A percentile compares a stretch with the other conserved stretches of the same genome.
phyloP scores from a whole-genome alignment of 495 filamentous ascomycete genomes.

The Penicillium taxi region DNA sequence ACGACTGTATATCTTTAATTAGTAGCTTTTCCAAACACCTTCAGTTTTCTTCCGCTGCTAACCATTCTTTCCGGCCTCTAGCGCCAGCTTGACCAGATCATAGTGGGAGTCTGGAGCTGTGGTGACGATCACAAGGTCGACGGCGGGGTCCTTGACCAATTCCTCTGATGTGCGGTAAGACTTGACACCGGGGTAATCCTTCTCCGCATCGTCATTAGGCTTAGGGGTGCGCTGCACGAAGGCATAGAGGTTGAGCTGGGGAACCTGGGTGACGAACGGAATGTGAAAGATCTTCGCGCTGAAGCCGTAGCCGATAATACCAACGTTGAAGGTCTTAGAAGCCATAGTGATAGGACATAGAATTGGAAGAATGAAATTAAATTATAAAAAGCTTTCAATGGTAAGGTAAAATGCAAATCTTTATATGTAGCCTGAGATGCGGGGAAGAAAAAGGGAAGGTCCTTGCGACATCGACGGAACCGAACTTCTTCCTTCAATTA shows the following conservation, averaged over 20 bases:
- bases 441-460: constrained; percentile 29
- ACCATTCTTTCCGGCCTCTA: constrained; percentile 71
- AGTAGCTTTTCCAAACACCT: not conserved
- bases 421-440: constrained; percentile 17
- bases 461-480: constrained; percentile 34
- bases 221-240: constrained; percentile 73
- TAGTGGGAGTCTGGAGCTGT: constrained; percentile 74
- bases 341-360: constrained; percentile 30
- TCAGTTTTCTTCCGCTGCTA: constrained; percentile 1
- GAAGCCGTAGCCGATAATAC: constrained; percentile 61
- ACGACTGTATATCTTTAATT: constrained; percentile 43
- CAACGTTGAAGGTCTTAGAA: constrained; percentile 48
- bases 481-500: too few species aligned
- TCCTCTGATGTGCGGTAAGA: constrained; percentile 54
- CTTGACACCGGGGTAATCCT: constrained; percentile 60
- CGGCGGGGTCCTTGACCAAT: constrained; percentile 54
- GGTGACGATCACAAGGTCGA: constrained; percentile 68
- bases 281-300: constrained; percentile 89
- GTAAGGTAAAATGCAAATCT: not conserved
- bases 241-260: constrained; percentile 61
- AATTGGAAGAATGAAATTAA: not conserved
- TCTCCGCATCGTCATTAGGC: constrained; percentile 52
- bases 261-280: constrained; percentile 63
- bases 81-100: constrained; percentile 51
- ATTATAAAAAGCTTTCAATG: not conserved